phyloP scores from a whole-genome alignment of 257 asterid genomes.

The Solanum tacnaense region DNA sequence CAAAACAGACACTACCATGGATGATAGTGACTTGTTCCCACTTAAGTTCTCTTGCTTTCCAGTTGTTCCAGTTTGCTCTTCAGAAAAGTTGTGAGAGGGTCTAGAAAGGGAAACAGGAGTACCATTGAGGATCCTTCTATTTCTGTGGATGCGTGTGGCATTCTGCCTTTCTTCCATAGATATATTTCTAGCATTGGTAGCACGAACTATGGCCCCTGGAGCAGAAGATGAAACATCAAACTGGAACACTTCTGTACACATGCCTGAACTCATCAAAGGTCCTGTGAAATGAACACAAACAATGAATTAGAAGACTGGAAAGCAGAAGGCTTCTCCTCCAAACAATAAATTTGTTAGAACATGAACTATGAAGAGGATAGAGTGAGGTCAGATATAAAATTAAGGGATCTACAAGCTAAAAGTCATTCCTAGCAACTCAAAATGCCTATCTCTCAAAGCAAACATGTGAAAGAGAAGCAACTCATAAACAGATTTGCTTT shows the following conservation, averaged over 20 bases:
- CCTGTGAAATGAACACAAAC: constrained; percentile 30
- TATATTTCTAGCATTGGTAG: constrained; percentile 36
- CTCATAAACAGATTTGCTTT: background rate
- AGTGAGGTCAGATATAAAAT: background rate
- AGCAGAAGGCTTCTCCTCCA: background rate
- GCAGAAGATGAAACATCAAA: constrained; percentile 68
- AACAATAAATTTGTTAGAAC: background rate
- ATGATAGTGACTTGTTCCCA: constrained; percentile 33
- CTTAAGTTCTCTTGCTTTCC: constrained; percentile 36
- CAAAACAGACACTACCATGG: constrained; percentile 88
- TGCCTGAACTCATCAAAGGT: constrained; percentile 85
- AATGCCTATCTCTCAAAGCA: no score
- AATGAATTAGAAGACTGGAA: background rate
- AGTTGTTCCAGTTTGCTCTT: constrained; percentile 22
- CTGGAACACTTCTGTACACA: constrained; percentile 97
- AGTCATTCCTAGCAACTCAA: background rate
- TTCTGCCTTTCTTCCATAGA: constrained; percentile 35
- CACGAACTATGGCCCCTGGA: constrained; percentile 65
- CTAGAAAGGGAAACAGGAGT: constrained; percentile 40
- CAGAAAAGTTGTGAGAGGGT: constrained; percentile 49
- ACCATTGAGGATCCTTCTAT: constrained; percentile 66
- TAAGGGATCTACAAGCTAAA: background rate
- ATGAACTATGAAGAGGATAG: background rate
- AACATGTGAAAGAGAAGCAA: background rate
- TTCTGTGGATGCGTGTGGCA: constrained; percentile 34